Base-by-base conservation (phyloP, 257 asterid genomes). In the Fraxinus quadrangulata region DNA sequence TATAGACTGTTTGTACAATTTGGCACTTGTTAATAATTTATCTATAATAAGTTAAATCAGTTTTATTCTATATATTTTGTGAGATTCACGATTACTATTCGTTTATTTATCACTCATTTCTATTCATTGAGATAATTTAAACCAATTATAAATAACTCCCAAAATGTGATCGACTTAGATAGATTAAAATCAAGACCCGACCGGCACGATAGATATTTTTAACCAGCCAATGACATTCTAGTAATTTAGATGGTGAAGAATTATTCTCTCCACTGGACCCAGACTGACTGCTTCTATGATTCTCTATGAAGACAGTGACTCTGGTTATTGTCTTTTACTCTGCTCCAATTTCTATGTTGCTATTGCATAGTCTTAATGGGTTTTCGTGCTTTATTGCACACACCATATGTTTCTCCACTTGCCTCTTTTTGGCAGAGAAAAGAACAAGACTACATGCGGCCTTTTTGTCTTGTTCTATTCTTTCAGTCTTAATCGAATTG, bases 381-480 rank as follows among this genome's bases (percentile, higher is more conserved):
- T 49, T 72, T 16, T 72, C 82, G 70, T 7, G 77, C 81, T 24
- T 7, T 61, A 67, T 4, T 68, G 24, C 73, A 30, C 31, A 42
- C 56, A 26, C 79, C 82, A 77, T 40, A 47, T 75, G 45, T 82
- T 68, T 73, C 77, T 74, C 85, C 82, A 82, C 85, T 75, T 78
- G 80, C 66, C 66, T 78, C 24, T 74, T 80, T 39, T 78, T 67
- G 78, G 67, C 78, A 70, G 80, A 34, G 51, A 75, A 78, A 75
- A 66, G 21, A 78, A 65, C 65, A 45, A 24, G 47, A 72, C 61
- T 51, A 74, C 75, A 59, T 47, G 61, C 30, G 71, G 71, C 74
- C 77, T 69, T 56, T 42, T 42, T 11, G 49, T 11, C 49, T 37
- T 37, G 12, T 6, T 37, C 40, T 33, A 30, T 30, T 30, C 2